Evolutionary conservation across 2,329 filamentous ascomycete species (phyloP).

Genomic region (Cladosporium colombiae): DNA sequence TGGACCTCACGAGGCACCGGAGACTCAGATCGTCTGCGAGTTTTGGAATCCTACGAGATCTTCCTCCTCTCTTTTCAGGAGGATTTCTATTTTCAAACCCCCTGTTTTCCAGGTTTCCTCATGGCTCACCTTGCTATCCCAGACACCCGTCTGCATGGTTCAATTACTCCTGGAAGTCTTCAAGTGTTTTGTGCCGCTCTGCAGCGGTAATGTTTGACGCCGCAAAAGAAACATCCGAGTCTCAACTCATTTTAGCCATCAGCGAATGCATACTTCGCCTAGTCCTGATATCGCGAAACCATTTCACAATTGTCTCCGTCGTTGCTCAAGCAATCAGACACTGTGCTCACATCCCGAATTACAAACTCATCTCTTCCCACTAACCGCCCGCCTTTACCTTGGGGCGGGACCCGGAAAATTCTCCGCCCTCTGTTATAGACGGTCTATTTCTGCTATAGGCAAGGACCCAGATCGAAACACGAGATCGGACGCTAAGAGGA

Average conservation of each 20-base stretch:
- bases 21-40: not conserved
- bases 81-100: not conserved
- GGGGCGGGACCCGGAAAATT: not conserved
- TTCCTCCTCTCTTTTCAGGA: conserved; percentile 5
- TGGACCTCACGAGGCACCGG: conserved; percentile 7
- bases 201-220: conserved; percentile 8
- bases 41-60: conserved; percentile 9
- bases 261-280: not conserved
- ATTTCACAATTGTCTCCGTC: not conserved
- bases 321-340: conserved; percentile 18
- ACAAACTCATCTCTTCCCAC: conserved; percentile 14
- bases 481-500: not conserved
- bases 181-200: conserved; percentile 14
- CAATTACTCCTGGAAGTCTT: conserved; percentile 16
- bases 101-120: conserved; percentile 14
- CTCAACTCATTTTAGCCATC: not conserved
- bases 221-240: not conserved
- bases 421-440: not conserved
- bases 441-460: conserved; percentile 1
- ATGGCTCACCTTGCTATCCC: conserved; percentile 4
- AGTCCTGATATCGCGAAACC: not conserved
- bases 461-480: conserved; percentile 1
- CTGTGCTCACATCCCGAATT: conserved; percentile 11
- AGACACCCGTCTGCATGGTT: conserved; percentile 20
- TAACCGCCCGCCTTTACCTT: not conserved